Evolutionary conservation across 2,329 filamentous ascomycete genomes (phyloP).

Genomic region (Cladophialophora carrionii): DNA sequence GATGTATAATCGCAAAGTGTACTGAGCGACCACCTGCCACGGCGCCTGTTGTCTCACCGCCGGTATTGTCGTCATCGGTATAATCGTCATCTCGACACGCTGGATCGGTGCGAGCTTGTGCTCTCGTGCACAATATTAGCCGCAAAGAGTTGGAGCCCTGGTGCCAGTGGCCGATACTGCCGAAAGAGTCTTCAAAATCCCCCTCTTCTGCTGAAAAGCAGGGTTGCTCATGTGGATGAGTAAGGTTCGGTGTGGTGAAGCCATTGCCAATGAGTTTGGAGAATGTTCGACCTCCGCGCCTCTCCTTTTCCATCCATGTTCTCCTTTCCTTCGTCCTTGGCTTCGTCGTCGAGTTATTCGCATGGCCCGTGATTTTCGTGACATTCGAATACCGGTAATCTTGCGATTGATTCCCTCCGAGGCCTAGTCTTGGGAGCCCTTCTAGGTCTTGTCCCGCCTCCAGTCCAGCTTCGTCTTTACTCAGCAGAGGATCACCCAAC

Average conservation of each 20-base stretch:
- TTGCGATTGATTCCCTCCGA: background rate
- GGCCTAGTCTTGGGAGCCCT: conserved; percentile 1
- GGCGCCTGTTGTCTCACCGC: background rate
- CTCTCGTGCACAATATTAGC: conserved; percentile 44
- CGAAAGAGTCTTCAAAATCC: conserved; percentile 29
- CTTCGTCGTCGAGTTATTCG: background rate
- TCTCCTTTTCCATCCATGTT: background rate
- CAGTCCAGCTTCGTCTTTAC: background rate
- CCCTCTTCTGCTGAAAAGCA: conserved; percentile 36
- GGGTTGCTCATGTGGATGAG: conserved; percentile 39
- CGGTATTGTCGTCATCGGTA: background rate
- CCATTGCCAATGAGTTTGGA: conserved; percentile 42
- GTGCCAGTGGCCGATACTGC: conserved; percentile 43
- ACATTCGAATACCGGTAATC: background rate
- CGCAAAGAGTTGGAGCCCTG: conserved; percentile 47
- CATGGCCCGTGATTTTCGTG: conserved; percentile 5
- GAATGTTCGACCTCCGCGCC: conserved; percentile 38
- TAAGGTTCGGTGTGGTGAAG: conserved; percentile 42
- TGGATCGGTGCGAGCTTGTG: conserved; percentile 17
- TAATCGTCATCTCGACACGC: conserved; percentile 30
- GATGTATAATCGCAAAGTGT: conserved; percentile 46
- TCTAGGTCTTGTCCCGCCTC: conserved; percentile 5
- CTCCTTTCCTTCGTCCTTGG: background rate
- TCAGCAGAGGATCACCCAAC: conserved; percentile 31
- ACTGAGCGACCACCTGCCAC: conserved; percentile 35